These are phyloP conservation scores for Pleomassaria siparia DNA, from an alignment of 2,329 filamentous ascomycete genomes.

Conservation along the genomic window DNA sequence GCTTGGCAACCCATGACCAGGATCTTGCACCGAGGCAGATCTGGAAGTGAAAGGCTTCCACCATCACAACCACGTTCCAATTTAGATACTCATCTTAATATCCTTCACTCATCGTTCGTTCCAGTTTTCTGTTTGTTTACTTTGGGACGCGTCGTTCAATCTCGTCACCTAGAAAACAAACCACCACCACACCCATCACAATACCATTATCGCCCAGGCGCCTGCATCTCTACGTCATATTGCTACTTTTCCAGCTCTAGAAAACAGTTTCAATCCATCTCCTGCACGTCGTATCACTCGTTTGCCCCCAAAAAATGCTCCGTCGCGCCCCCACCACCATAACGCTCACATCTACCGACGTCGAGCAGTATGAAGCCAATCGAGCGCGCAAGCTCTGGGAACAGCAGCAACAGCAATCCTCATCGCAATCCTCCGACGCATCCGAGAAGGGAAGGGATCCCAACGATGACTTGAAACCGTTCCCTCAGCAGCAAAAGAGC, in stretches of 20 bases:
- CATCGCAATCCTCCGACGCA: slow-evolving; percentile 20
- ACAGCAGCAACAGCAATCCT: slow-evolving; percentile 23
- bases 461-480: slow-evolving; percentile 6
- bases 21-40: slow-evolving; percentile 21
- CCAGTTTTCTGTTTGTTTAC: neutral
- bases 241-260: neutral
- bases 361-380: slow-evolving; percentile 69
- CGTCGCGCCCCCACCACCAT: slow-evolving; percentile 69
- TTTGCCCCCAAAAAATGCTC: slow-evolving; percentile 63
- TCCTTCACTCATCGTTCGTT: neutral
- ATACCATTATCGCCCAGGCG: too few species aligned
- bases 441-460: slow-evolving; percentile 14
- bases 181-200: neutral
- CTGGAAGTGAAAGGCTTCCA: neutral
- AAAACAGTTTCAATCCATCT: slow-evolving; percentile 3
- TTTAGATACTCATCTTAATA: neutral
- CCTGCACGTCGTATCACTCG: neutral
- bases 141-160: neutral
- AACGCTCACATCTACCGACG: slow-evolving; percentile 68
- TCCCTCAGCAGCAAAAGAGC: slow-evolving; percentile 17
- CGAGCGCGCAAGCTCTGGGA: slow-evolving; percentile 45
- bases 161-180: neutral
- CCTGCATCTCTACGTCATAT: neutral
- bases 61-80: neutral
- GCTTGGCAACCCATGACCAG: slow-evolving; percentile 26